phyloP scores from a whole-genome alignment of 768 basidiomycete species.

The Cystobasidium ongulense region DNA sequence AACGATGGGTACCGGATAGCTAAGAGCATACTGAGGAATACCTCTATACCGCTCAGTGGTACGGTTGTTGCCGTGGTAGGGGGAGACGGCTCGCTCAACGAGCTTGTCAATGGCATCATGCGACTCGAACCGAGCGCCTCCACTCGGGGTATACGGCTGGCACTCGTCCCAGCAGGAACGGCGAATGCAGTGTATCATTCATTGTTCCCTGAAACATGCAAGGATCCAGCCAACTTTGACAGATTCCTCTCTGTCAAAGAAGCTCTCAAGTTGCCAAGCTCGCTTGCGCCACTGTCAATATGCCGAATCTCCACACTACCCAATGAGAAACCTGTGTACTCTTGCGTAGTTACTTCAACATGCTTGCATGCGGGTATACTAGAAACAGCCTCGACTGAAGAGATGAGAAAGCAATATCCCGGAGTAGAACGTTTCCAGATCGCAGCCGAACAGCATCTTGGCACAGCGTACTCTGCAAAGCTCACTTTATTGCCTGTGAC shows the following conservation, averaged over 20 bases:
- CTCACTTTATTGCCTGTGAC: conserved; percentile 55
- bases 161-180: conserved; percentile 61
- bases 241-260: conserved; percentile 26
- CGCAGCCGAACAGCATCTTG: conserved; percentile 68
- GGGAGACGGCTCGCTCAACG: conserved; percentile 88
- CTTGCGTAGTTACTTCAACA: conserved; percentile 80
- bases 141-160: conserved; percentile 19
- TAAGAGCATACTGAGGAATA: neutral
- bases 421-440: conserved; percentile 78
- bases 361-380: conserved; percentile 72
- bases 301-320: conserved; percentile 41
- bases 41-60: neutral
- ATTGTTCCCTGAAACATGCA: conserved; percentile 55
- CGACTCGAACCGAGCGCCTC: neutral
- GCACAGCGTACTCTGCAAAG: conserved; percentile 59
- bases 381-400: conserved; percentile 60
- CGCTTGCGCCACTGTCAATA: conserved; percentile 53
- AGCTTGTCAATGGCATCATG: conserved; percentile 63
- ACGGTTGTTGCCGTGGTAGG: conserved; percentile 48
- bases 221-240: conserved; percentile 22
- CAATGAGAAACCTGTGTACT: conserved; percentile 46
- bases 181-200: conserved; percentile 83
- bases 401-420: conserved; percentile 60
- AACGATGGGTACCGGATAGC: neutral
- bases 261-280: conserved; percentile 46